These are phyloP conservation scores for Alternaria triticina DNA, from an alignment of 2,329 filamentous ascomycete species.

Conservation along the genomic window DNA sequence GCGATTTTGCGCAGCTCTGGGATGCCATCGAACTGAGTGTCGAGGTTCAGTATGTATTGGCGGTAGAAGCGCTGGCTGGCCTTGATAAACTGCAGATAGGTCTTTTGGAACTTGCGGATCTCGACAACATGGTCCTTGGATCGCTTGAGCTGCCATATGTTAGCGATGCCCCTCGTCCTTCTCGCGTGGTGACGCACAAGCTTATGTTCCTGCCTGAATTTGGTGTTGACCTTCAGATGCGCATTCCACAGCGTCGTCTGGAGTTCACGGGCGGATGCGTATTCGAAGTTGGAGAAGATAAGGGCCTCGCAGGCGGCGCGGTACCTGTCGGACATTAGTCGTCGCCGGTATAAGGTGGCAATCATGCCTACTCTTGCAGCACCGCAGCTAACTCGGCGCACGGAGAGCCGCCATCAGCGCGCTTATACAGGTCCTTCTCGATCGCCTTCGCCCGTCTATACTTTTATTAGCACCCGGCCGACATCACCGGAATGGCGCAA, in stretches of 20 bases:
- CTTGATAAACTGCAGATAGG: slow-evolving; percentile 85
- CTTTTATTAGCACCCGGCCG: slow-evolving; percentile 26
- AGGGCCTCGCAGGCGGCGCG: slow-evolving; percentile 74
- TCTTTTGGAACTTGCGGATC: slow-evolving; percentile 79
- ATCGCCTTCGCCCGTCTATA: slow-evolving; percentile 53
- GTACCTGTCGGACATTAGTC: slow-evolving; percentile 58
- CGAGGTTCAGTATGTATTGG: slow-evolving; percentile 79
- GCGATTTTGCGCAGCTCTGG: slow-evolving; percentile 65
- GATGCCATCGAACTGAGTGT: slow-evolving; percentile 63
- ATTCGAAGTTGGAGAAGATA: slow-evolving; percentile 74
- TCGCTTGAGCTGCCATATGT: slow-evolving; percentile 51
- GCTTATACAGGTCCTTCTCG: slow-evolving; percentile 58
- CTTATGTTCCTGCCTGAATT: slow-evolving; percentile 70
- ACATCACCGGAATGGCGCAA: not conserved
- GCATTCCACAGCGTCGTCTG: slow-evolving; percentile 79
- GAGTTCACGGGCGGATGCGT: slow-evolving; percentile 66
- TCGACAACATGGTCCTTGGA: slow-evolving; percentile 63
- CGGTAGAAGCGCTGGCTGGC: slow-evolving; percentile 88
- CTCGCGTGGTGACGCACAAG: slow-evolving; percentile 22
- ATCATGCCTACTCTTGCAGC: slow-evolving; percentile 40
- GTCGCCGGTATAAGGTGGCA: slow-evolving; percentile 2
- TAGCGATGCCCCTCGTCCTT: slow-evolving; percentile 1
- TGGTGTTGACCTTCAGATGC: slow-evolving; percentile 77
- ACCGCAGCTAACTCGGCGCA: slow-evolving; percentile 58
- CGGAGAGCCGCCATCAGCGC: slow-evolving; percentile 57